phyloP scores from a whole-genome alignment of 2,329 filamentous ascomycete species.

The Paracamarosporium sp. region DNA sequence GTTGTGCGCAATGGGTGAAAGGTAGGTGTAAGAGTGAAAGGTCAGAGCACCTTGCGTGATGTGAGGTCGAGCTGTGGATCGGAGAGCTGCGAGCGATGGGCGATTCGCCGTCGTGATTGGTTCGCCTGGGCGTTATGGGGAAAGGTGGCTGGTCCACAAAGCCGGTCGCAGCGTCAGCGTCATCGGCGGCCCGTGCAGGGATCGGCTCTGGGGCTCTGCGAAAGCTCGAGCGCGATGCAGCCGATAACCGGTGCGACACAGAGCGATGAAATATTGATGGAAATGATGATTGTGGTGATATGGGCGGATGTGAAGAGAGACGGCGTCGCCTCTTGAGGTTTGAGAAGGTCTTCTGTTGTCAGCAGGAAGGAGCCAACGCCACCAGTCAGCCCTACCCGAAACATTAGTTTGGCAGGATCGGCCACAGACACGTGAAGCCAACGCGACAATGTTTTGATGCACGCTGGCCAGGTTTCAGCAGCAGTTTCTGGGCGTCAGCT shows the following conservation, averaged over 20 bases:
- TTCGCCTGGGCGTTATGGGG: conserved; percentile 28
- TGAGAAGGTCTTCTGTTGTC: neutral
- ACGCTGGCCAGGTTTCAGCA: neutral
- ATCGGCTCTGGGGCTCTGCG: conserved; percentile 16
- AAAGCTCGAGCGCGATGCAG: neutral
- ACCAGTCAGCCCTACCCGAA: neutral
- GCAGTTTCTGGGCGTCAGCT: conserved; percentile 12
- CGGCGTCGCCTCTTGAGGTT: neutral
- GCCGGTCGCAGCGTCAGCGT: conserved; percentile 37
- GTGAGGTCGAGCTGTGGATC: conserved; percentile 35
- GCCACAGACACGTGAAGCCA: neutral
- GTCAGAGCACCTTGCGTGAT: conserved; percentile 21
- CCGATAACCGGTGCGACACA: neutral
- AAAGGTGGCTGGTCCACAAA: conserved; percentile 33
- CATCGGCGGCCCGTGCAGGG: conserved; percentile 25
- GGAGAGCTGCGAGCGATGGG: conserved; percentile 38
- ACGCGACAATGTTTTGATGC: neutral
- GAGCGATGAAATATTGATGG: neutral
- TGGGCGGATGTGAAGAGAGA: neutral
- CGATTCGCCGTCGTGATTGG: conserved; percentile 35
- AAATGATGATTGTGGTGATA: neutral
- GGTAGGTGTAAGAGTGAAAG: conserved; percentile 27
- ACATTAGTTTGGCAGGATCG: neutral
- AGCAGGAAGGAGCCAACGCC: neutral
- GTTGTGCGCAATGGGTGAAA: conserved; percentile 21